Conservation (phyloP, 2,329 filamentous ascomycete genomes). For the Aspergillus vadensis region DNA sequence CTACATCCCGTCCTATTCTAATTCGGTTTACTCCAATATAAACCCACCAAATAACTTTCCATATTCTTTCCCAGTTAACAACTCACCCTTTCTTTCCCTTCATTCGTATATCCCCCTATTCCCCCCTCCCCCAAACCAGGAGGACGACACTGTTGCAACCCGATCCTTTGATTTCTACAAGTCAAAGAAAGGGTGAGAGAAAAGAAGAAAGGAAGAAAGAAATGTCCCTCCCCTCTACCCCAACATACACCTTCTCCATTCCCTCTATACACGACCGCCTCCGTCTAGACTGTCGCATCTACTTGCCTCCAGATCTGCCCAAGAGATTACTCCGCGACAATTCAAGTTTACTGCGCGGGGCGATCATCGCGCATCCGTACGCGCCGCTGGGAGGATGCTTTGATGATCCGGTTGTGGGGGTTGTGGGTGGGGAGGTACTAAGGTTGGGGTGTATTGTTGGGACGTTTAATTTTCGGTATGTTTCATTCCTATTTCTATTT, state of each 20-base stretch:
- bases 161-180: accelerated
- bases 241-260: constrained; percentile 67
- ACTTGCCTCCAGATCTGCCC: constrained; percentile 59
- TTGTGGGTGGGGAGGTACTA: constrained; percentile 66
- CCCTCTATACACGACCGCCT: constrained; percentile 81
- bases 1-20: background rate
- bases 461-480: constrained; percentile 89
- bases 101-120: no score
- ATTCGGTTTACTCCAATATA: no score
- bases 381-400: constrained; percentile 81
- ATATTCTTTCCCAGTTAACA: no score
- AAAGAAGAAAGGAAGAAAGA: background rate
- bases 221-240: constrained; percentile 29
- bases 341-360: constrained; percentile 49
- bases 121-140: no score
- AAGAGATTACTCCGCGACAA: constrained; percentile 23
- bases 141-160: background rate
- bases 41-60: no score
- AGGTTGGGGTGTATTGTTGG: constrained; percentile 71
- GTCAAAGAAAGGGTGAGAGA: no score
- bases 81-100: no score
- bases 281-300: constrained; percentile 77
- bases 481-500: background rate
- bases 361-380: constrained; percentile 86
- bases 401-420: constrained; percentile 78